Evolutionary conservation across 106 monocot species (phyloP).

Genomic region (Dioscorea zingiberensis): DNA sequence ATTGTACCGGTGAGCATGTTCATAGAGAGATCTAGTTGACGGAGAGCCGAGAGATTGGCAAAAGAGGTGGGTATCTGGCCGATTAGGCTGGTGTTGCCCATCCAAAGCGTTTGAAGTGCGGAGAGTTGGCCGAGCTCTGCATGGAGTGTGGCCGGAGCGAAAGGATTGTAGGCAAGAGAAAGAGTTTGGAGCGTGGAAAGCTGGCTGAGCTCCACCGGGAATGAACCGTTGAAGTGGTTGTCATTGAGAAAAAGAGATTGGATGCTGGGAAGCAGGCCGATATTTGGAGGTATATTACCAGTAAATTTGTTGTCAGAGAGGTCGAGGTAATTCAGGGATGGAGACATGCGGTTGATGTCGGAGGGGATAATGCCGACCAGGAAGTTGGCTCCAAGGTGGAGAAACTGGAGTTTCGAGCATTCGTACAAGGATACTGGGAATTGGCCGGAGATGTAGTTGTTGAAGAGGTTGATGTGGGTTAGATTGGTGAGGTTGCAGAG

Average conservation of each 20-base stretch:
- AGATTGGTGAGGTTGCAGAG: constrained; percentile 50
- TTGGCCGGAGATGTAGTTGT: constrained; percentile 39
- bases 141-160: constrained; percentile 26
- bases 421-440: constrained; percentile 44
- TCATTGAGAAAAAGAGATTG: constrained; percentile 16
- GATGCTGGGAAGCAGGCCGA: constrained; percentile 28
- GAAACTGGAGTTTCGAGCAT: constrained; percentile 20
- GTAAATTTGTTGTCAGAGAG: constrained; percentile 51
- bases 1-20: constrained; percentile 45
- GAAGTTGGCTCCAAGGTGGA: constrained; percentile 46
- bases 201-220: constrained; percentile 31
- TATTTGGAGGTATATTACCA: constrained; percentile 39
- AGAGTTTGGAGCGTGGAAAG: constrained; percentile 31
- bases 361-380: constrained; percentile 47
- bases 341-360: constrained; percentile 22
- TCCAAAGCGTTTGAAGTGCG: constrained; percentile 33
- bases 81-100: constrained; percentile 17
- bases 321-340: constrained; percentile 8
- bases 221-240: constrained; percentile 48
- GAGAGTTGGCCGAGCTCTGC: constrained; percentile 35
- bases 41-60: constrained; percentile 25
- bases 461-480: constrained; percentile 31
- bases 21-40: constrained; percentile 20
- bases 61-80: constrained; percentile 46
- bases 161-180: constrained; percentile 34